Percentiles rank a stretch among this genome's conserved stretches.
Evolutionary conservation across 1,284 basidiomycete genomes (phyloP).

Genomic region (Cryptococcus neoformans): DNA sequence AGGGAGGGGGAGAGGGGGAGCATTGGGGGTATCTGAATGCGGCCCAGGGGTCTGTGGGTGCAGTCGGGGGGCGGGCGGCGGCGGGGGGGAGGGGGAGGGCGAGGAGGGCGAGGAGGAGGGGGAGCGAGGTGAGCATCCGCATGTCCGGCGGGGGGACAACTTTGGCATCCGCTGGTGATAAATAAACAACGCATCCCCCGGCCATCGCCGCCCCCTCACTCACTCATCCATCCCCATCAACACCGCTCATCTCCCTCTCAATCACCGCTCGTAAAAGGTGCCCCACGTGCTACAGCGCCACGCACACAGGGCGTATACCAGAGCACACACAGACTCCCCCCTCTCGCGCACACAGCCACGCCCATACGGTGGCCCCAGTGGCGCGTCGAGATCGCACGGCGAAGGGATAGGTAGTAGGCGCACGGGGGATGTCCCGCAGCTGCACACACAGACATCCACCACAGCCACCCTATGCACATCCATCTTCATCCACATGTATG

Average conservation of each 20-base stretch:
- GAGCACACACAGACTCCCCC: conserved; percentile 6
- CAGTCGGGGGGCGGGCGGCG: too few species aligned
- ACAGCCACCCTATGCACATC: too few species aligned
- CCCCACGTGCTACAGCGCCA: conserved; percentile 12
- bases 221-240: background rate
- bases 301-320: conserved; percentile 14
- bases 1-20: too few species aligned
- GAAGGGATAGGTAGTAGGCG: background rate
- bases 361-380: background rate
- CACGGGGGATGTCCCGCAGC: background rate
- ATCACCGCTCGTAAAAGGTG: conserved; percentile 15
- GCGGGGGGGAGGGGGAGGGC: too few species aligned
- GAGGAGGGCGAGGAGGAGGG: background rate
- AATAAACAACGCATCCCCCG: background rate
- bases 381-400: background rate
- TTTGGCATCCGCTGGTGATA: too few species aligned
- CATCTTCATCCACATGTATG: too few species aligned
- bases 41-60: too few species aligned
- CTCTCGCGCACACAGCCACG: background rate
- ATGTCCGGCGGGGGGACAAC: conserved; percentile 7
- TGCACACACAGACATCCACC: too few species aligned
- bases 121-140: background rate
- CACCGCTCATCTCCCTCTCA: background rate
- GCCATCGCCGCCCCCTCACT: background rate
- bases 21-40: too few species aligned